Conservation (phyloP, 2,329 filamentous ascomycete genomes). For the Cladosporium sphaerospermum region DNA sequence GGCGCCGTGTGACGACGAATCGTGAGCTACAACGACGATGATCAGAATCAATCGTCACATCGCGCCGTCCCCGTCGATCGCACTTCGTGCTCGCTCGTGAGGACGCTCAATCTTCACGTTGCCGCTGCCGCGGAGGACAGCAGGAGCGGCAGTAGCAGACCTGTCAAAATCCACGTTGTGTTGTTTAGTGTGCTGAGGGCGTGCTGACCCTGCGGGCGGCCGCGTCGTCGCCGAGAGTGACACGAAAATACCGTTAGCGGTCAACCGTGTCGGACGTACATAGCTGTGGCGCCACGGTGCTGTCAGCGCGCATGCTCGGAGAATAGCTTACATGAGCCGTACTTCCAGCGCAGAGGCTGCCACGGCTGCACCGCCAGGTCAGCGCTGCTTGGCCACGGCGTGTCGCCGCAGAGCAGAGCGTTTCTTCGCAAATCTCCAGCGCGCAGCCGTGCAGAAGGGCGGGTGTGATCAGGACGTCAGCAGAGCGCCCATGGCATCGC, state of each 20-base stretch:
- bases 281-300: not conserved
- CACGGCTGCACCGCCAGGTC: no score
- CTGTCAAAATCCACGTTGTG: conserved; percentile 8
- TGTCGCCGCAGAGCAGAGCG: not conserved
- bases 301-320: not conserved
- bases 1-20: no score
- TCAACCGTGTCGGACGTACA: not conserved
- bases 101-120: not conserved
- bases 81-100: not conserved
- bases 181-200: not conserved
- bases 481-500: no score
- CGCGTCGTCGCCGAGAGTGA: not conserved
- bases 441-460: no score
- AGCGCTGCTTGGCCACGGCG: no score
- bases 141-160: conserved; percentile 6
- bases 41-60: not conserved
- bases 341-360: no score
- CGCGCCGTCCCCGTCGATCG: not conserved
- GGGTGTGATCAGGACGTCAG: no score
- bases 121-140: not conserved
- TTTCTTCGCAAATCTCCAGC: conserved; percentile 6
- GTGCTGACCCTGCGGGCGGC: not conserved
- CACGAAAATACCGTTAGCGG: not conserved
- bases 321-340: no score
- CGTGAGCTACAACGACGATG: not conserved